These are phyloP conservation scores for Kondoa malvinella DNA, from an alignment of 768 basidiomycete species.

Conservation along the genomic window DNA sequence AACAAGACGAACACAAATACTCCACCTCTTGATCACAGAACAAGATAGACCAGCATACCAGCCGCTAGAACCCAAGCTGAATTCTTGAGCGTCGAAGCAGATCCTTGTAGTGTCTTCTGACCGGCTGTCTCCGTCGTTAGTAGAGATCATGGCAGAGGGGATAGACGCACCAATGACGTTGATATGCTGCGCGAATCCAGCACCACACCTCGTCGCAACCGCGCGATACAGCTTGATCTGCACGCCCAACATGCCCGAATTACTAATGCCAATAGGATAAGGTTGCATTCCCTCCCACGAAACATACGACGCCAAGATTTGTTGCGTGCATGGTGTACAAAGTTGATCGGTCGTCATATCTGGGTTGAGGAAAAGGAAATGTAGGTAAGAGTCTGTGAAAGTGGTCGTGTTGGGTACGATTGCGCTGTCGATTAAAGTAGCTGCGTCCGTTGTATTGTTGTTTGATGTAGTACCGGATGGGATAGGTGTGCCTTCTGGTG, in stretches of 20 bases:
- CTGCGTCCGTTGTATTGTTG: constrained; percentile 23
- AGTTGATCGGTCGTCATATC: constrained; percentile 39
- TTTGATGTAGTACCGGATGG: constrained; percentile 10
- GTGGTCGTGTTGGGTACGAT: constrained; percentile 35
- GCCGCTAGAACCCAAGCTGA: too few species aligned
- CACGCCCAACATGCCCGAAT: constrained; percentile 47
- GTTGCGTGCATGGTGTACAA: constrained; percentile 68
- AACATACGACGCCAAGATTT: constrained; percentile 58
- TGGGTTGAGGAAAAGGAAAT: constrained; percentile 62
- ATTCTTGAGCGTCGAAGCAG: background rate
- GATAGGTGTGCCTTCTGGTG: constrained; percentile 1
- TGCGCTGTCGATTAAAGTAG: constrained; percentile 27
- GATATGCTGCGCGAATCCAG: constrained; percentile 33
- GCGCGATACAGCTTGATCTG: constrained; percentile 52
- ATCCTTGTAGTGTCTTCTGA: background rate
- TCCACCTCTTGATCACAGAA: too few species aligned
- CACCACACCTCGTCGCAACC: constrained; percentile 49
- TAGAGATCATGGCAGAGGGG: background rate
- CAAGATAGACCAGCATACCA: too few species aligned
- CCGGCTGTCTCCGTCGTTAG: background rate
- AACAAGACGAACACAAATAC: too few species aligned
- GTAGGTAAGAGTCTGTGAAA: constrained; percentile 41
- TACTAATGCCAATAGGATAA: constrained; percentile 52
- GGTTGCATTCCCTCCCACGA: constrained; percentile 51
- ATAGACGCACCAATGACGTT: constrained; percentile 1